Percentiles rank a stretch among this genome's conserved stretches.
phyloP scores from a whole-genome alignment of 805 yeast species.

The Wickerhamiella azymoides region DNA sequence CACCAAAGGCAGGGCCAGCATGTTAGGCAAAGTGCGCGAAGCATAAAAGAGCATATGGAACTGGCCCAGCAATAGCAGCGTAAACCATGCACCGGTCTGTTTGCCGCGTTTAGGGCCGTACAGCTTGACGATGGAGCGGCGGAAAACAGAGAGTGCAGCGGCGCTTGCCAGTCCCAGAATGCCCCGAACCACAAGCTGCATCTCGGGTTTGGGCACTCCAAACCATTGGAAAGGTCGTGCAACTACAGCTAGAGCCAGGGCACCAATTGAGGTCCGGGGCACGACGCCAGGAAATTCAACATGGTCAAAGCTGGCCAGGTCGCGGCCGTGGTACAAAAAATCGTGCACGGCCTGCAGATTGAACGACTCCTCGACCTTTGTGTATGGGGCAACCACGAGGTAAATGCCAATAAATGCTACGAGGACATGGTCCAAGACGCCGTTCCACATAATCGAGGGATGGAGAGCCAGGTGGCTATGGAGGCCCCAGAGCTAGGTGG shows the following conservation, averaged over 20 bases:
- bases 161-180: constrained; percentile 52
- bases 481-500: too few species aligned
- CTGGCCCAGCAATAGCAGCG: constrained; percentile 46
- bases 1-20: constrained; percentile 61
- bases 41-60: constrained; percentile 72
- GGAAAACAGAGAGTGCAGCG: constrained; percentile 36
- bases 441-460: neutral
- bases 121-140: constrained; percentile 27
- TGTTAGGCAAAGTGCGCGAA: constrained; percentile 79
- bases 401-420: constrained; percentile 37
- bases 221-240: constrained; percentile 25
- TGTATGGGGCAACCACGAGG: constrained; percentile 52
- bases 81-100: constrained; percentile 35
- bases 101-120: constrained; percentile 16
- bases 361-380: constrained; percentile 92
- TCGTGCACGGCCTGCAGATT: constrained; percentile 84
- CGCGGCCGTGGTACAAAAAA: constrained; percentile 47
- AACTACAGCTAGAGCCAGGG: constrained; percentile 38
- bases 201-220: constrained; percentile 31
- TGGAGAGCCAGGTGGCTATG: too few species aligned
- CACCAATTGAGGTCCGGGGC: constrained; percentile 72
- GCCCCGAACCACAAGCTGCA: constrained; percentile 44
- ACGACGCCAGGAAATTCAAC: constrained; percentile 73
- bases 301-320: constrained; percentile 50
- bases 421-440: constrained; percentile 27